A percentile compares a stretch with the other conserved stretches of the same genome.
Conservation (phyloP, 345 rosid species). For the Acer saccharum region DNA sequence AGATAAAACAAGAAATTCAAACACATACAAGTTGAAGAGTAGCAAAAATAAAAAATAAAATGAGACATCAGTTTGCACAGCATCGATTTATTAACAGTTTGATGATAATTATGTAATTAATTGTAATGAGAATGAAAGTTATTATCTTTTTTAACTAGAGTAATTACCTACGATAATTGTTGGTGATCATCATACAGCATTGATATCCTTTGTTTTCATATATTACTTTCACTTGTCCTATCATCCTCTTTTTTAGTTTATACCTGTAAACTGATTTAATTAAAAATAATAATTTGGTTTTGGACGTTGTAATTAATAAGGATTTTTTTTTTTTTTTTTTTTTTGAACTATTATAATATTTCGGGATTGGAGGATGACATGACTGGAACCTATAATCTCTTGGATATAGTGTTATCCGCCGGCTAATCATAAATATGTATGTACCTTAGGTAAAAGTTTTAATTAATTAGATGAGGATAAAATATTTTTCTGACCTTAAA, state of each 20-base stretch:
- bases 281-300: too few relatives aligned
- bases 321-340: too few relatives aligned
- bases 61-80: neutral
- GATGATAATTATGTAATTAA: too few relatives aligned
- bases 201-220: neutral
- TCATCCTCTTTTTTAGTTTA: neutral
- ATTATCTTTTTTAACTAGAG: neutral
- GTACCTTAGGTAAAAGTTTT: too few relatives aligned
- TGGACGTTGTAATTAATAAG: neutral
- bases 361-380: too few relatives aligned
- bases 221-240: neutral
- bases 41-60: neutral
- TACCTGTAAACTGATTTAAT: too few relatives aligned
- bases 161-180: neutral
- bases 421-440: too few relatives aligned
- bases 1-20: neutral
- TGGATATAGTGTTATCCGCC: too few relatives aligned
- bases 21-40: neutral
- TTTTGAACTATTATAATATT: too few relatives aligned
- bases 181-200: neutral
- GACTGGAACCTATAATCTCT: too few relatives aligned
- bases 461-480: too few relatives aligned
- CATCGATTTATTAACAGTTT: neutral
- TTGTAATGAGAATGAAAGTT: neutral
- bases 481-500: too few relatives aligned